Percentiles rank a stretch among this genome's conserved stretches.
phyloP scores from a whole-genome alignment of 352 stramenopile species.

The Phytophthora brassicae region DNA sequence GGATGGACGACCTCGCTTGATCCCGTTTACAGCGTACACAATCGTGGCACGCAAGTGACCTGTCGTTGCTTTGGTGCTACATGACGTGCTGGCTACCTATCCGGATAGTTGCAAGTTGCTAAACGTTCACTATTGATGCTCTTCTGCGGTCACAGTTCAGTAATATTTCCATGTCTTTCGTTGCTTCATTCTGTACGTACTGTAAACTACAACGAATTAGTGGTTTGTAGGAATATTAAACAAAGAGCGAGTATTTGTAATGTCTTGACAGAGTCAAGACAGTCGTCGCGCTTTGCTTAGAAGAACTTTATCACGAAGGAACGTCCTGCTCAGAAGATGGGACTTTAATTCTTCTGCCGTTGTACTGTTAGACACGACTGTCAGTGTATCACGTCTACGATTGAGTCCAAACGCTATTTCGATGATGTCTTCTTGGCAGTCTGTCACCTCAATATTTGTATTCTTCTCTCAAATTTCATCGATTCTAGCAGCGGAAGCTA shows the following conservation, averaged over 20 bases:
- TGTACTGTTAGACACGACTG: background rate
- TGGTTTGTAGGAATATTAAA: background rate
- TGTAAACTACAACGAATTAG: background rate
- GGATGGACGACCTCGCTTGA: constrained; percentile 25
- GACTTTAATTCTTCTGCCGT: background rate
- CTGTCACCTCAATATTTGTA: background rate
- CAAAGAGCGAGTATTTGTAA: constrained; percentile 12
- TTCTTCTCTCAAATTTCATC: background rate
- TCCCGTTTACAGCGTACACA: constrained; percentile 28
- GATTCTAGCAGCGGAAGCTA: background rate
- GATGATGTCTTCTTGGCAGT: background rate
- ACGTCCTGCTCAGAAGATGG: constrained; percentile 4
- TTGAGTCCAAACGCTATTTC: constrained; percentile 5
- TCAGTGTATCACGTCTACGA: background rate
- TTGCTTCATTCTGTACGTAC: background rate
- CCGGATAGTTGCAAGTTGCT: background rate
- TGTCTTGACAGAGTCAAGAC: constrained; percentile 11
- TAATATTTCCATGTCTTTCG: constrained; percentile 1
- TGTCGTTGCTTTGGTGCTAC: background rate
- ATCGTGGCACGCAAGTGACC: constrained; percentile 34
- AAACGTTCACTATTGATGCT: background rate
- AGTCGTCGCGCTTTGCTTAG: background rate
- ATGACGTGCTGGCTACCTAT: too few relatives aligned
- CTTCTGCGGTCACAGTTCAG: constrained; percentile 12
- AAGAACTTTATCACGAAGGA: background rate